These are phyloP conservation scores for Puccinia novopanici DNA, from an alignment of 1,284 basidiomycete species.

Conservation along the genomic window DNA sequence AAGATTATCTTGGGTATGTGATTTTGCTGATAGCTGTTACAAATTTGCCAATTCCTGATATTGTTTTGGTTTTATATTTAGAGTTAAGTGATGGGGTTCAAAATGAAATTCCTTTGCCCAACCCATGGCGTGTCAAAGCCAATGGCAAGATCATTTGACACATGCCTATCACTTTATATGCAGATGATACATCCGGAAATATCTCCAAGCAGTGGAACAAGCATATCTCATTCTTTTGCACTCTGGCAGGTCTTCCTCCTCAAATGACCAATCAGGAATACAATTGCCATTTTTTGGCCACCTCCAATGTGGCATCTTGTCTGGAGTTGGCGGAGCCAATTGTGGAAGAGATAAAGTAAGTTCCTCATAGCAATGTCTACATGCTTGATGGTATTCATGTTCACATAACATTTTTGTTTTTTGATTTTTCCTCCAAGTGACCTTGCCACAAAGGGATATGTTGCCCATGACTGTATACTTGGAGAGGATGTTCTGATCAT, in stretches of 20 bases:
- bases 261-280: constrained; percentile 54
- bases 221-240: constrained; percentile 61
- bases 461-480: neutral
- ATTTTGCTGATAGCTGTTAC: too few relatives aligned
- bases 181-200: constrained; percentile 63
- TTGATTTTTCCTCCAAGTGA: neutral
- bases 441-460: neutral
- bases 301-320: constrained; percentile 60
- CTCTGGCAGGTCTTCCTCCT: neutral
- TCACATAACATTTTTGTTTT: neutral
- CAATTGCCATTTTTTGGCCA: constrained; percentile 61
- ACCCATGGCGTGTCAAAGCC: too few relatives aligned
- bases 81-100: too few relatives aligned
- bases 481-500: neutral
- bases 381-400: too few relatives aligned
- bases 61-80: too few relatives aligned
- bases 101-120: too few relatives aligned
- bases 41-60: too few relatives aligned
- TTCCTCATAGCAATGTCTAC: too few relatives aligned
- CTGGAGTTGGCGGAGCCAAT: too few relatives aligned
- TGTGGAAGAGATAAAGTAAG: too few relatives aligned
- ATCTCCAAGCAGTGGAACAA: constrained; percentile 63
- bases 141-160: constrained; percentile 16
- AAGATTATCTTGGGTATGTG: too few relatives aligned
- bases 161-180: constrained; percentile 62